Evolutionary conservation across 2,329 filamentous ascomycete genomes (phyloP).

Genomic region (Pseudovirgaria hyperparasitica): DNA sequence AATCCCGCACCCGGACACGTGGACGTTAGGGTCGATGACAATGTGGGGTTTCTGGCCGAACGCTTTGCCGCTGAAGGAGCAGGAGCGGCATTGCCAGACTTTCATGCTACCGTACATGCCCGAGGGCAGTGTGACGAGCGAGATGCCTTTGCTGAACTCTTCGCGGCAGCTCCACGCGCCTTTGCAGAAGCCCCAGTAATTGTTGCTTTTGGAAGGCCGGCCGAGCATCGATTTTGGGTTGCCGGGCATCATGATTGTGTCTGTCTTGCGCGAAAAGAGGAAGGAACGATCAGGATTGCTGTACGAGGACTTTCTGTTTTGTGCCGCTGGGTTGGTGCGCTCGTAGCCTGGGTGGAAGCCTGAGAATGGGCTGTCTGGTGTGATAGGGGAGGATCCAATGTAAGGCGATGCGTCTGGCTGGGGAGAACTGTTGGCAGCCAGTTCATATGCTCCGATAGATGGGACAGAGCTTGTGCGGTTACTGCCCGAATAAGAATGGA

Average conservation of each 20-base stretch:
- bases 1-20: slow-evolving; percentile 15
- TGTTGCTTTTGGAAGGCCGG: slow-evolving; percentile 25
- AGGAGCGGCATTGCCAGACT: slow-evolving; percentile 22
- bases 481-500: too few species aligned
- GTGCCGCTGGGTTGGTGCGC: background rate
- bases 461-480: too few species aligned
- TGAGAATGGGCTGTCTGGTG: background rate
- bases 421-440: slow-evolving; percentile 13
- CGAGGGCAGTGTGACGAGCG: slow-evolving; percentile 15
- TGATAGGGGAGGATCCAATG: too few species aligned
- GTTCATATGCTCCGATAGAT: too few species aligned
- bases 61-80: slow-evolving; percentile 20
- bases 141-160: slow-evolving; percentile 19
- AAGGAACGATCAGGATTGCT: slow-evolving; percentile 1
- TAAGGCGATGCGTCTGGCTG: too few species aligned
- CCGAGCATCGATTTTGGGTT: slow-evolving; percentile 20
- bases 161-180: slow-evolving; percentile 24
- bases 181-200: slow-evolving; percentile 30
- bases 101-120: slow-evolving; percentile 22
- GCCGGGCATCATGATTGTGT: too few species aligned
- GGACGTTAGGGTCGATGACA: slow-evolving; percentile 17
- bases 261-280: slow-evolving; percentile 1
- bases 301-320: background rate
- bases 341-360: slow-evolving; percentile 1
- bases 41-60: slow-evolving; percentile 9